Percentiles rank a stretch among this genome's conserved stretches.
Conservation (phyloP, 148 eudicot species). For the Spergularia bocconei region DNA sequence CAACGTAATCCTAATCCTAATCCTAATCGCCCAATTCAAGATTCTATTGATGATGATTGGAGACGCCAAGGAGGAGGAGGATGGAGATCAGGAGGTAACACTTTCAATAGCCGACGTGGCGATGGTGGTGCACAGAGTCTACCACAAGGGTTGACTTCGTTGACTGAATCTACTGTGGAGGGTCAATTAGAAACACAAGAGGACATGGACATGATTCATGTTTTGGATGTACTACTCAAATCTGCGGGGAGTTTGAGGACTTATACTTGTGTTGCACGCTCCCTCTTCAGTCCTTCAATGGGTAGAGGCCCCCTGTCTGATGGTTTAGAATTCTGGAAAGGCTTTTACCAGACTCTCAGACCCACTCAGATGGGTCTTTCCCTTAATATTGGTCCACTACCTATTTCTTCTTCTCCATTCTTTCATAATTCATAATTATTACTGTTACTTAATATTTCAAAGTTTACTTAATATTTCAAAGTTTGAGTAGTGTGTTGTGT, state of each 20-base stretch:
- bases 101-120: no score
- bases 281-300: conserved; percentile 43
- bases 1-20: no score
- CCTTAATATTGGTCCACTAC: conserved; percentile 46
- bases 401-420: no score
- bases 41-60: no score
- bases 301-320: conserved; percentile 38
- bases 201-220: conserved; percentile 51
- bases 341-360: conserved; percentile 59
- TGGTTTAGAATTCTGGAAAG: conserved; percentile 52
- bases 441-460: no score
- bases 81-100: no score
- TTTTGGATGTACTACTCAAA: conserved; percentile 49
- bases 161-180: conserved; percentile 29
- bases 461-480: no score
- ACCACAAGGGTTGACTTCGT: neutral
- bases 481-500: no score
- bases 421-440: no score
- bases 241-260: conserved; percentile 14
- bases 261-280: conserved; percentile 39
- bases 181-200: conserved; percentile 41
- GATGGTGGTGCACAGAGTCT: neutral
- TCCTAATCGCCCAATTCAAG: no score
- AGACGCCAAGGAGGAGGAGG: no score
- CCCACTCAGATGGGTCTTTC: conserved; percentile 64